Evolutionary conservation across 345 rosid genomes (phyloP).

Genomic region (Sonneratia alba): DNA sequence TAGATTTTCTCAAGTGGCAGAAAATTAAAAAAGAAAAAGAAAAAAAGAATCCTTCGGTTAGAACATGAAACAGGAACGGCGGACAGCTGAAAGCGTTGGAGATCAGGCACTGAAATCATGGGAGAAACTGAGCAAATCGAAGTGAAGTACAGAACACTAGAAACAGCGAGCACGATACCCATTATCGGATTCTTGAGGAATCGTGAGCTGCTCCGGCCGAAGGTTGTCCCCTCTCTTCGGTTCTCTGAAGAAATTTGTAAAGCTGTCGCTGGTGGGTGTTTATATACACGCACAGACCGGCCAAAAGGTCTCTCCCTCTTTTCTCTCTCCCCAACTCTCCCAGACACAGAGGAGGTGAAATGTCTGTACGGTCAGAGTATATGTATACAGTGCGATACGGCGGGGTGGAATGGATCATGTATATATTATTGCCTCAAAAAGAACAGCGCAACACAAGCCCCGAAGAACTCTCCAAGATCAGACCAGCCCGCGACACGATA

Average conservation of each 20-base stretch:
- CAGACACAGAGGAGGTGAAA: conserved; percentile 11
- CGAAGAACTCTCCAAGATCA: conserved; percentile 10
- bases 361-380: conserved; percentile 7
- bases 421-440: not conserved
- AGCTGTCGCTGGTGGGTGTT: conserved; percentile 8
- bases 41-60: not conserved
- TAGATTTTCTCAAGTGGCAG: not conserved
- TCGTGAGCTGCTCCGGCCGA: not conserved
- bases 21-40: not conserved
- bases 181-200: not conserved
- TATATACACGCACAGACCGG: not conserved
- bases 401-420: not conserved
- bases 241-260: conserved; percentile 13
- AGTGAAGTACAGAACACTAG: conserved; percentile 10
- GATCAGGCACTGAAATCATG: conserved; percentile 13
- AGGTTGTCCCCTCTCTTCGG: conserved; percentile 6
- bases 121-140: conserved; percentile 4
- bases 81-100: not conserved
- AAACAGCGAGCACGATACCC: conserved; percentile 4
- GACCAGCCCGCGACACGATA: conserved; percentile 57
- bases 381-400: not conserved
- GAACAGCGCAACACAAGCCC: not conserved
- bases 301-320: conserved; percentile 19
- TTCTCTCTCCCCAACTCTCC: conserved; percentile 1
- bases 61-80: not conserved